Base-by-base conservation (phyloP, 2,329 filamentous ascomycete species). In the Verticillium zaregamsianum region DNA sequence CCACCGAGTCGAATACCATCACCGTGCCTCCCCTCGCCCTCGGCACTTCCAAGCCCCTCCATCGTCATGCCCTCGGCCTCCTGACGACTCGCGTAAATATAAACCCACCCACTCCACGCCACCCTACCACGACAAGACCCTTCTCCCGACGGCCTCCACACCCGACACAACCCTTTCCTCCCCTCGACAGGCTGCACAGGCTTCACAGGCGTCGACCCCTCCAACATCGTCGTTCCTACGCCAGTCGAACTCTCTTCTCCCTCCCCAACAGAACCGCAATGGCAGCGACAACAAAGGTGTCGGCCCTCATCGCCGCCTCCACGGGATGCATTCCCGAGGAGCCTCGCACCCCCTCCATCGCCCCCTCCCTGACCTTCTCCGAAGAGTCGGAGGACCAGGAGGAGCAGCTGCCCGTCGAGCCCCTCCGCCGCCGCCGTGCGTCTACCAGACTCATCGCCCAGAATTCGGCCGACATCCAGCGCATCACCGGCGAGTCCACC, bases 401-500 rank as follows among this genome's bases (percentile, higher is more conserved):
- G 58, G 81, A 82, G 63, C 75, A 76, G 57, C 74, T 78, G 65
- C 79, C 79, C 25, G 69, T 73, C 28, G 76, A 77, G 37, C 76
- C 77, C 64, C 73, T 74, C 56, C 83, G 84, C 55, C 79, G 76
- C 33, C 83, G 89, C 59, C 87, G 89, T 59, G 90, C 88, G 61
- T 91, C 88, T 4, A 92, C 89, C 8, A 83, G 84, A 15, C 80
- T 92, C 55, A 87, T 89, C 67, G 84, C 86, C 54, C 84, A 87
- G 73, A 88, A 80, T 71, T 83, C 83, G 33, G 82, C 80, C 57
- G 86, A 89, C 65, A 82, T 89, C 49, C 83, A 84, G 69, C 81
- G 85, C 67, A 85, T 89, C 63, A 88, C 86, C 6, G 86, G 86
- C 66, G 85, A 88, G 73, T 82, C 86, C 8, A 86, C 84, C 17